Evolutionary conservation across 1,139 yeast species (phyloP).

Genomic region (Hansenula sp.): DNA sequence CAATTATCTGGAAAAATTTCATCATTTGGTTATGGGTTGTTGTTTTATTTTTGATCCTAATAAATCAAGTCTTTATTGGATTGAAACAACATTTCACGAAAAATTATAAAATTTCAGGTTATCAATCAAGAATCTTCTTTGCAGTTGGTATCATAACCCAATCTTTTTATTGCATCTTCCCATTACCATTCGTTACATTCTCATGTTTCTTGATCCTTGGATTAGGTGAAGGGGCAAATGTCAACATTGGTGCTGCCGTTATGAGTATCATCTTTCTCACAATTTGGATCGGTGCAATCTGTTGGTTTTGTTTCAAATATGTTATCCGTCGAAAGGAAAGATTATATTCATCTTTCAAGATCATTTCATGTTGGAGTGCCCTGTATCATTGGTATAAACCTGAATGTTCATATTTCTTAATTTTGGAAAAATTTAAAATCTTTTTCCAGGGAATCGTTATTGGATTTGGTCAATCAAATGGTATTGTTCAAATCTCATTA

Average conservation of each 20-base stretch:
- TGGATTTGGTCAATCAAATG: conserved; percentile 40
- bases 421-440: conserved; percentile 32
- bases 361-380: conserved; percentile 44
- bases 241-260: conserved; percentile 8
- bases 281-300: conserved; percentile 22
- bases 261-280: conserved; percentile 33
- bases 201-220: conserved; percentile 35
- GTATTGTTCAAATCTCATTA: conserved; percentile 41
- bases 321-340: conserved; percentile 18
- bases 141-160: conserved; percentile 32
- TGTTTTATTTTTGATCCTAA: conserved; percentile 8
- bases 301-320: conserved; percentile 31
- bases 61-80: conserved; percentile 4
- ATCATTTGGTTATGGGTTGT: conserved; percentile 31
- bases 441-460: conserved; percentile 37
- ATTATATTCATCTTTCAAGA: conserved; percentile 44
- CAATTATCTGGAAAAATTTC: conserved; percentile 39
- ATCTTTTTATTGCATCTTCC: conserved; percentile 35
- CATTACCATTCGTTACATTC: conserved; percentile 43
- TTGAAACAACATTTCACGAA: background rate
- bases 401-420: conserved; percentile 34
- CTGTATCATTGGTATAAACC: conserved; percentile 45
- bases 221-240: conserved; percentile 1
- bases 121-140: conserved; percentile 7
- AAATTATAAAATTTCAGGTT: conserved; percentile 2